A percentile compares a stretch with the other conserved stretches of the same genome.
These are phyloP conservation scores for Cladosporium oxysporum DNA, from an alignment of 2,329 filamentous ascomycete genomes.

Conservation along the genomic window DNA sequence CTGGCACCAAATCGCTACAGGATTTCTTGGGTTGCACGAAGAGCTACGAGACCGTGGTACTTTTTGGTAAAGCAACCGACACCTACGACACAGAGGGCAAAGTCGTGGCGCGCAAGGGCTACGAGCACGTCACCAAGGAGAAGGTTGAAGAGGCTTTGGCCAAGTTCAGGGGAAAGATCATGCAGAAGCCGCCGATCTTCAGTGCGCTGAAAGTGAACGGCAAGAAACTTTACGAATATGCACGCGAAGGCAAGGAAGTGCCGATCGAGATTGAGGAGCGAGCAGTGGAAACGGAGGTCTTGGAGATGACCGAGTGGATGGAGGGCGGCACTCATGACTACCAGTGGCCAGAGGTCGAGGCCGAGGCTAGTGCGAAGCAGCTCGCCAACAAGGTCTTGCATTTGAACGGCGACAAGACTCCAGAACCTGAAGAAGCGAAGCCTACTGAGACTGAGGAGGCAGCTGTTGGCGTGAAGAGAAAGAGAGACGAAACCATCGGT, in stretches of 20 bases:
- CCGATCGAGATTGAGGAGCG: constrained; percentile 81
- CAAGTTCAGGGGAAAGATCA: constrained; percentile 76
- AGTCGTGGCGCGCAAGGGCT: constrained; percentile 71
- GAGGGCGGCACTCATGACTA: constrained; percentile 79
- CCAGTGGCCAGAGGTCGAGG: constrained; percentile 78
- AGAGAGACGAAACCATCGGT: constrained; percentile 31
- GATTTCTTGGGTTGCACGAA: constrained; percentile 88
- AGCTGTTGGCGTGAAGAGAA: constrained; percentile 32
- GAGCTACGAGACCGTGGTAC: constrained; percentile 82
- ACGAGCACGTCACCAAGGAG: constrained; percentile 78
- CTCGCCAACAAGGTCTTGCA: constrained; percentile 68
- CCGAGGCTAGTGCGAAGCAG: constrained; percentile 70
- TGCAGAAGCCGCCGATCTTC: constrained; percentile 89
- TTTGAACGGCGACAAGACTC: constrained; percentile 39
- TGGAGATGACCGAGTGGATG: constrained; percentile 82
- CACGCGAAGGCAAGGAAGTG: constrained; percentile 81
- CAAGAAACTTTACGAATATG: constrained; percentile 95
- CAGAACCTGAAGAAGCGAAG: constrained; percentile 16
- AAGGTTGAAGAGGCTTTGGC: constrained; percentile 75
- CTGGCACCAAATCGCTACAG: constrained; percentile 79
- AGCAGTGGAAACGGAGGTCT: constrained; percentile 72
- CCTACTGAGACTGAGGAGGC: constrained; percentile 21
- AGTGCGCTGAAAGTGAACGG: constrained; percentile 91
- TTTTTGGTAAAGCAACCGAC: constrained; percentile 92
- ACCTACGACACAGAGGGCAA: constrained; percentile 88